Evolutionary conservation across 768 basidiomycete species (phyloP).

Genomic region (Suillus placidus): DNA sequence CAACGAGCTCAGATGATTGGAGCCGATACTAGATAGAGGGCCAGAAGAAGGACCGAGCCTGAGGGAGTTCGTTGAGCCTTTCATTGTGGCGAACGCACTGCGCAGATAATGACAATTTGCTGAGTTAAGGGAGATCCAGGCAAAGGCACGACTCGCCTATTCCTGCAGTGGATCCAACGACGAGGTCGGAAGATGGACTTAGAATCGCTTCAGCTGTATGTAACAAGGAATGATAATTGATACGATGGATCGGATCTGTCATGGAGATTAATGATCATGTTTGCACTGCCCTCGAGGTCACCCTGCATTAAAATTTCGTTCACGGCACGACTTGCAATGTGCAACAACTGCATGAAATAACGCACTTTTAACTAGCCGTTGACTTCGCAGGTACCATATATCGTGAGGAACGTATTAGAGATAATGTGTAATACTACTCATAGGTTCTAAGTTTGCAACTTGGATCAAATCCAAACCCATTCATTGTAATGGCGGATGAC

Average conservation of each 20-base stretch:
- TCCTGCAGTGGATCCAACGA: slow-evolving; percentile 59
- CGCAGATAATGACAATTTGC: slow-evolving; percentile 52
- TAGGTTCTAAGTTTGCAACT: neutral
- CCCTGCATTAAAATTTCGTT: neutral
- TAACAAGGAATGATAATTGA: slow-evolving; percentile 30
- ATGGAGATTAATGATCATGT: too few species aligned
- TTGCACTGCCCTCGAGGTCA: too few species aligned
- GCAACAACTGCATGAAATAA: slow-evolving; percentile 1
- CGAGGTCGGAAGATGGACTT: slow-evolving; percentile 56
- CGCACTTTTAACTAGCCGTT: neutral
- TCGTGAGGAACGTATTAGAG: neutral
- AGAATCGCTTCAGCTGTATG: slow-evolving; percentile 30
- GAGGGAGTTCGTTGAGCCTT: slow-evolving; percentile 50
- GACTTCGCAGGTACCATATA: neutral
- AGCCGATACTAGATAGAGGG: too few species aligned
- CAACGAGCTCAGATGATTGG: too few species aligned
- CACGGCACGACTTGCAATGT: neutral
- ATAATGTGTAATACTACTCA: neutral
- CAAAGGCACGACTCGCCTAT: slow-evolving; percentile 57
- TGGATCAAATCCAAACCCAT: neutral
- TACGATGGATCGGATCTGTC: too few species aligned
- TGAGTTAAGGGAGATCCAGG: slow-evolving; percentile 48
- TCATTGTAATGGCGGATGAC: slow-evolving; percentile 5
- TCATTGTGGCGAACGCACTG: slow-evolving; percentile 58
- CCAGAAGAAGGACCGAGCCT: too few species aligned